A percentile compares a stretch with the other conserved stretches of the same genome.
phyloP scores from a whole-genome alignment of 139 green algal genomes.

The Parachlorella kessleri region DNA sequence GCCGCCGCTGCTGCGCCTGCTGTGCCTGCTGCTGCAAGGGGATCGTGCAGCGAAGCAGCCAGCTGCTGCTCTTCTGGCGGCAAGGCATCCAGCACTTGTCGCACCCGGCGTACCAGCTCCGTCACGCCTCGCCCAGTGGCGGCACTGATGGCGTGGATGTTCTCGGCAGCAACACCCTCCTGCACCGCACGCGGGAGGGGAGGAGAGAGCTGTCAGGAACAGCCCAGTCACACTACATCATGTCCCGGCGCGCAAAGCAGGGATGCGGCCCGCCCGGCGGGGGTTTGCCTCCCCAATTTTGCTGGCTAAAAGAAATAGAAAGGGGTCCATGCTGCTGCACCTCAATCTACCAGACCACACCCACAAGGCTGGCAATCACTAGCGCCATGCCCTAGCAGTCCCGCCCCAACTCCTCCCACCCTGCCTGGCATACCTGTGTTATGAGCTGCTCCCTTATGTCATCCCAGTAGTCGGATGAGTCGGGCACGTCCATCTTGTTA shows the following conservation, averaged over 20 bases:
- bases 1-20: neutral
- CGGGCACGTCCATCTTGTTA: constrained; percentile 96
- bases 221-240: neutral
- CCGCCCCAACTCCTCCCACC: no score
- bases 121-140: constrained; percentile 60
- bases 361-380: no score
- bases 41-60: neutral
- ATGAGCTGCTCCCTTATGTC: constrained; percentile 70
- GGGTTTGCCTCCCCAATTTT: no score
- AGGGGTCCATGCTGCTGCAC: no score
- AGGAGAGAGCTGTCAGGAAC: neutral
- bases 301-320: no score
- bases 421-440: constrained; percentile 13
- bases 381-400: no score
- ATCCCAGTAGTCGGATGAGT: constrained; percentile 80
- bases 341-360: no score
- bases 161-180: constrained; percentile 5
- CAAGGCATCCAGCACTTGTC: constrained; percentile 60
- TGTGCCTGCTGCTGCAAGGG: neutral
- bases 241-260: neutral
- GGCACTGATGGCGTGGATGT: constrained; percentile 54
- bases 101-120: constrained; percentile 67
- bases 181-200: neutral
- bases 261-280: no score
- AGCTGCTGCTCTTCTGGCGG: constrained; percentile 20